A percentile compares a stretch with the other conserved stretches of the same genome.
Conservation (phyloP, 2,329 filamentous ascomycete genomes). For the Sporothrix brasiliensis region DNA sequence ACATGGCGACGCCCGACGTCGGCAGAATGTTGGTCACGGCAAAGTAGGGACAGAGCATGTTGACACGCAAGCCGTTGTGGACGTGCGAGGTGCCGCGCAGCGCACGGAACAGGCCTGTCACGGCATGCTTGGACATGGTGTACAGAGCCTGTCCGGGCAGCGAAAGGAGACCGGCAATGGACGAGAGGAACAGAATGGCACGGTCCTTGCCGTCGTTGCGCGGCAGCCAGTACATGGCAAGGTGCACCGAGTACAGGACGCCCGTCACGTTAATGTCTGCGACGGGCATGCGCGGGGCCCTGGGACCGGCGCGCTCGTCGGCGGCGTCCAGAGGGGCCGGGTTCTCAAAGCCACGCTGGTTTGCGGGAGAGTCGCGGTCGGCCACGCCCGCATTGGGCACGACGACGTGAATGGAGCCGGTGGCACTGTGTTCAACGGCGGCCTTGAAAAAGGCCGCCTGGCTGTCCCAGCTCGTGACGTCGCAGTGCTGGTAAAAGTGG, state of each 20-base stretch:
- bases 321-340: constrained; percentile 40
- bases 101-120: constrained; percentile 64
- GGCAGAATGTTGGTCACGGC: constrained; percentile 60
- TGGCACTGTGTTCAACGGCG: constrained; percentile 56
- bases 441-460: constrained; percentile 65
- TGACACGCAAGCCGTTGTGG: constrained; percentile 59
- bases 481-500: constrained; percentile 61
- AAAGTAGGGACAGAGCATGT: constrained; percentile 69
- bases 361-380: constrained; percentile 41
- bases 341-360: constrained; percentile 49
- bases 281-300: constrained; percentile 55
- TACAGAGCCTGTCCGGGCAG: constrained; percentile 55
- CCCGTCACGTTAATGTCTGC: constrained; percentile 66
- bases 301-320: constrained; percentile 39
- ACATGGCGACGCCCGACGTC: constrained; percentile 50
- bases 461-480: constrained; percentile 66
- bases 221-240: constrained; percentile 62
- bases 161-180: constrained; percentile 56
- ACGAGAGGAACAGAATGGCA: constrained; percentile 64
- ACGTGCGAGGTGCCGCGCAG: constrained; percentile 54
- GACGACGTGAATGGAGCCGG: constrained; percentile 62
- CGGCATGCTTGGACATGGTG: constrained; percentile 64
- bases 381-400: constrained; percentile 68
- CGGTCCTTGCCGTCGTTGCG: constrained; percentile 55
- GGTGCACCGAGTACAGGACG: constrained; percentile 64